Conservation (phyloP, 306 rosid species). For the Boehmeria nivea region DNA sequence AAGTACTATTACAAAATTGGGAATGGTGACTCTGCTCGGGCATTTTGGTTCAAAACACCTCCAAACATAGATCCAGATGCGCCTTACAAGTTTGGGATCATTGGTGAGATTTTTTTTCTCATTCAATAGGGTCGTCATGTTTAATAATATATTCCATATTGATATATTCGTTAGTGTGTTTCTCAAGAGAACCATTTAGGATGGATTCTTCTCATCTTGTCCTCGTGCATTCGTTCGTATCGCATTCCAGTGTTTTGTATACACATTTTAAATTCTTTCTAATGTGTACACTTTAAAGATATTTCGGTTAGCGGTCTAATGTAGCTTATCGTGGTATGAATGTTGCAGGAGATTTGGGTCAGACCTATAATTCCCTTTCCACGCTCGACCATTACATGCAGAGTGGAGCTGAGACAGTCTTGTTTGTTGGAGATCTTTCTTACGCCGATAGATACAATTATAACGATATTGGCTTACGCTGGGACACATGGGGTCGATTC, state of each 20-base stretch:
- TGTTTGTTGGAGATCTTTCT: conserved; percentile 88
- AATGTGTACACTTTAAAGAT: background rate
- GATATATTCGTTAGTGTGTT: conserved; percentile 6
- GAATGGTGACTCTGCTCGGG: conserved; percentile 74
- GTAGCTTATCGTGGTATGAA: conserved; percentile 9
- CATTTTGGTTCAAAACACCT: conserved; percentile 83
- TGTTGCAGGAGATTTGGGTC: conserved; percentile 92
- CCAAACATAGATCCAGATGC: conserved; percentile 63
- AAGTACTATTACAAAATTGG: conserved; percentile 88
- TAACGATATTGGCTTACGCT: conserved; percentile 75
- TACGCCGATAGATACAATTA: conserved; percentile 83
- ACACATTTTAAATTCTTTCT: conserved; percentile 6
- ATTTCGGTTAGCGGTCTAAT: too few species aligned
- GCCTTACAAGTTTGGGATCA: conserved; percentile 84
- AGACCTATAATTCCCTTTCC: conserved; percentile 87
- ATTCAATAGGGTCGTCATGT: too few species aligned
- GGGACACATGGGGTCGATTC: conserved; percentile 95
- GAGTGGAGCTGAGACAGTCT: conserved; percentile 78
- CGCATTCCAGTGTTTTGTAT: conserved; percentile 11
- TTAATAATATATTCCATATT: conserved; percentile 12
- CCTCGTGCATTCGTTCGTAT: conserved; percentile 5
- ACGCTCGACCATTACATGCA: conserved; percentile 83
- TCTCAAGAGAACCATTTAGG: background rate
- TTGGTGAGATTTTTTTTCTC: conserved; percentile 52
- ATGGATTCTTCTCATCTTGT: background rate